Conservation (phyloP, 768 basidiomycete genomes). For the Collybiopsis confluens region DNA sequence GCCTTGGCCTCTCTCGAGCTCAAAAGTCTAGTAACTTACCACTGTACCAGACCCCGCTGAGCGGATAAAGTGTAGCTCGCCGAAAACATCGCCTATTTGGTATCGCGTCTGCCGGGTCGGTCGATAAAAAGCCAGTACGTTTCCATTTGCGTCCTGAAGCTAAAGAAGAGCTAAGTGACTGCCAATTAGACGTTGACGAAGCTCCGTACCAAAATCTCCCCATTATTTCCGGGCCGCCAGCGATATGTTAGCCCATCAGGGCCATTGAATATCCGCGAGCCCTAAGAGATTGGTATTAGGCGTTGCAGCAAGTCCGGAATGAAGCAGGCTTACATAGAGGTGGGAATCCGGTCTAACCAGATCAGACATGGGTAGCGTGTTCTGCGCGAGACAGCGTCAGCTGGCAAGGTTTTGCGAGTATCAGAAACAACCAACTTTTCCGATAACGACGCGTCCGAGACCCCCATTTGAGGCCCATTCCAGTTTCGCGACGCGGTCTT, state of each 20-base stretch:
- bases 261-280: conserved; percentile 69
- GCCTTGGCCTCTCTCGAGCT: too few species aligned
- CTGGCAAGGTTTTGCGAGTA: background rate
- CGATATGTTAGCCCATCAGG: conserved; percentile 79
- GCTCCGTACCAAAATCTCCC: conserved; percentile 55
- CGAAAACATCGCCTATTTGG: conserved; percentile 83
- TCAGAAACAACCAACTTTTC: conserved; percentile 53
- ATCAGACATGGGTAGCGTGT: conserved; percentile 78
- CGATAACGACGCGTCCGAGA: conserved; percentile 80
- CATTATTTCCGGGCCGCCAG: conserved; percentile 67
- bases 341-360: conserved; percentile 68
- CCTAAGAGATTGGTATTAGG: conserved; percentile 32
- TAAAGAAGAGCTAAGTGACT: conserved; percentile 21
- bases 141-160: conserved; percentile 69
- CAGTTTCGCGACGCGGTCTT: conserved; percentile 83
- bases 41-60: conserved; percentile 78
- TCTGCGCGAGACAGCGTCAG: conserved; percentile 39
- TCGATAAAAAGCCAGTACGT: conserved; percentile 75
- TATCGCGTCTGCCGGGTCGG: conserved; percentile 75
- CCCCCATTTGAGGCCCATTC: conserved; percentile 84
- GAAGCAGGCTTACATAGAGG: conserved; percentile 44
- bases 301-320: conserved; percentile 5
- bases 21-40: conserved; percentile 45
- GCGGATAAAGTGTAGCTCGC: conserved; percentile 80
- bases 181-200: background rate